A percentile compares a stretch with the other conserved stretches of the same genome.
Conservation (phyloP, 2,329 filamentous ascomycete genomes). For the Xylariaceae sp. region DNA sequence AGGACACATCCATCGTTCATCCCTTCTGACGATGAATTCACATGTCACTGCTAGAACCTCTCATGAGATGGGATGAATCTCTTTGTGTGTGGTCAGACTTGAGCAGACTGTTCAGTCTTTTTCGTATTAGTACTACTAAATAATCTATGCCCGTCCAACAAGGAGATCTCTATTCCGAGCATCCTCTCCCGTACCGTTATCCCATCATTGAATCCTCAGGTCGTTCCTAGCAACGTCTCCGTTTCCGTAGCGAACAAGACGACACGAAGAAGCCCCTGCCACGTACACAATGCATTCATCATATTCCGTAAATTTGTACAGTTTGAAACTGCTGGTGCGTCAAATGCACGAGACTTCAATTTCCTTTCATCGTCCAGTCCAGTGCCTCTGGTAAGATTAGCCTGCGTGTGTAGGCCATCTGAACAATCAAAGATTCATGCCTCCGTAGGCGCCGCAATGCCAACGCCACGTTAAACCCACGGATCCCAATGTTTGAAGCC, state of each 20-base stretch:
- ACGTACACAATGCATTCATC: constrained; percentile 24
- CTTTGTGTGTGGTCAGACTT: background rate
- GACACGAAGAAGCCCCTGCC: constrained; percentile 15
- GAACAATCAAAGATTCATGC: background rate
- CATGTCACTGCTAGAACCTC: too few species aligned
- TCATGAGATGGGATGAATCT: too few species aligned
- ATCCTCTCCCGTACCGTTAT: background rate
- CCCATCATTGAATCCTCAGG: constrained; percentile 1
- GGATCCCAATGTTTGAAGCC: background rate
- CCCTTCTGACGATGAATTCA: background rate
- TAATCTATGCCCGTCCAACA: constrained; percentile 6
- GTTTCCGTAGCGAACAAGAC: constrained; percentile 13
- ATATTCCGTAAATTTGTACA: constrained; percentile 25
- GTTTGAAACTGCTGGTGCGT: constrained; percentile 8
- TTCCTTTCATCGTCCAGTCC: background rate
- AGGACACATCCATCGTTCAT: background rate
- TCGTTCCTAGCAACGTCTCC: constrained; percentile 1
- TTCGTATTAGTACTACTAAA: constrained; percentile 10
- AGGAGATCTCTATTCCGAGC: constrained; percentile 2
- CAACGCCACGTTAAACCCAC: constrained; percentile 2
- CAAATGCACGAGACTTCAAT: constrained; percentile 4
- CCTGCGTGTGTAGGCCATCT: background rate
- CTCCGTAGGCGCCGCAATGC: background rate
- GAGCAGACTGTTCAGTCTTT: background rate
- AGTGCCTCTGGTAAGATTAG: background rate